Base-by-base conservation (phyloP, 2,329 filamentous ascomycete species). In the Pseudogymnoascus sp. region DNA sequence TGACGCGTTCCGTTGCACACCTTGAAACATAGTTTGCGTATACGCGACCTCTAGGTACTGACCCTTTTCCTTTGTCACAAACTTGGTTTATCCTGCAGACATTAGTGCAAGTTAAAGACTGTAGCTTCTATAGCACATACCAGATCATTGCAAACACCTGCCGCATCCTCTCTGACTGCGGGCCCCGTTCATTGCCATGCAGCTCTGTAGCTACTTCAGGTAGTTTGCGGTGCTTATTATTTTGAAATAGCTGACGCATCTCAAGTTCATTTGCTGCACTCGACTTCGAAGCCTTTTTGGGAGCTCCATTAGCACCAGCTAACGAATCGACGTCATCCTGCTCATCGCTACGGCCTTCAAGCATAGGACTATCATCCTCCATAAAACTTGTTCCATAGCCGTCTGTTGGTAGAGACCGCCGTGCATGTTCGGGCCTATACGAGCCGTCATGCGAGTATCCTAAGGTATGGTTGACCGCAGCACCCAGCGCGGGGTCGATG, bases 11-110 rank as follows among this genome's bases (percentile, higher is more conserved):
- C 4, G 89, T 96, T 45, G 91, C 93, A 75, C 95, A 99, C 66
- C 91, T 87, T 25, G 90, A 92, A 58, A 93, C 95, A 75, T 99
- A 99, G 73, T 93, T 93, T 64, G 93, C 91, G 75, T 97, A 99
- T 1, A 99, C 95, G 64, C 93, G 84, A 67, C 95, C 95, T 69
- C 95, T 84, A 5, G 95, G 92, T 0, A 97, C 93, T 5, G 95
- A 97, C 0, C 88, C 88, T 73, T 90, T 91, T 45, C 89, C 89
- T 65, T 85, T 85, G 52, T 83, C 81, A 75, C 90, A 93, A 1
- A 88, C 86, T 60, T 83, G 81, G 70, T 87, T 87, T 68, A 93
- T 85, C 89, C 89, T 92, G 68, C 5, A 67, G 14, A 58, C 60
- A 61, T 25, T 28, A 8, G 2, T 31, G 40, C 18, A 52, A 7